A percentile compares a stretch with the other conserved stretches of the same genome.
These are phyloP conservation scores for Lathyrus sativus DNA, from an alignment of 306 rosid genomes.

Conservation along the genomic window DNA sequence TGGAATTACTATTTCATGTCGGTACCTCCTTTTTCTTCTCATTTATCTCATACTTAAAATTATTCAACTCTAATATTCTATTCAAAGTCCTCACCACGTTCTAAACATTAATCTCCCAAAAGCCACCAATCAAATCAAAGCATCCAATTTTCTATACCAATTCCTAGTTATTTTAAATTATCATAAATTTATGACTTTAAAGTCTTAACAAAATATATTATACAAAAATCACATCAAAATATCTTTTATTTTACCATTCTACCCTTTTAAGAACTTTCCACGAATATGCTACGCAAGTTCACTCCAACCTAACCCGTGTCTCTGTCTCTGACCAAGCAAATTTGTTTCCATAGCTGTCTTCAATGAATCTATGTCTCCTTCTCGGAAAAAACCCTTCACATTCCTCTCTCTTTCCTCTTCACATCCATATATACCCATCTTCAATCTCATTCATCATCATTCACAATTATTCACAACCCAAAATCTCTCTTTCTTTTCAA, in stretches of 20 bases:
- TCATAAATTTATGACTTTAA: too few relatives aligned
- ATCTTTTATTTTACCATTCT: neutral
- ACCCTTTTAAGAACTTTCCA: constrained; percentile 45
- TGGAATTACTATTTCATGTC: too few relatives aligned
- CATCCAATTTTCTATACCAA: neutral
- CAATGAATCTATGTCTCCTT: constrained; percentile 53
- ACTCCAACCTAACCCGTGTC: constrained; percentile 15
- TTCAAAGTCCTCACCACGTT: neutral
- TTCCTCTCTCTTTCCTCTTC: constrained; percentile 19
- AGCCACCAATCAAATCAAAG: neutral
- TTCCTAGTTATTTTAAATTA: too few relatives aligned
- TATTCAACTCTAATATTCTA: neutral
- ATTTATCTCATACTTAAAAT: neutral
- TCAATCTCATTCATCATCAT: constrained; percentile 5
- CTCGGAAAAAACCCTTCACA: constrained; percentile 54
- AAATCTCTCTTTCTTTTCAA: neutral
- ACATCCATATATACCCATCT: constrained; percentile 22
- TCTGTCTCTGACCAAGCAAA: constrained; percentile 19
- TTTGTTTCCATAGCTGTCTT: constrained; percentile 58
- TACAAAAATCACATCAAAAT: too few relatives aligned
- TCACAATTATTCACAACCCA: neutral
- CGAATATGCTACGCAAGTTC: constrained; percentile 42
- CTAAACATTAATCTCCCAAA: neutral
- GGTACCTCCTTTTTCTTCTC: too few relatives aligned
- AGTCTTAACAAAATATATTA: too few relatives aligned